Evolutionary conservation across 495 filamentous ascomycete species (phyloP).

Genomic region (Talaromyces trachyspermus): DNA sequence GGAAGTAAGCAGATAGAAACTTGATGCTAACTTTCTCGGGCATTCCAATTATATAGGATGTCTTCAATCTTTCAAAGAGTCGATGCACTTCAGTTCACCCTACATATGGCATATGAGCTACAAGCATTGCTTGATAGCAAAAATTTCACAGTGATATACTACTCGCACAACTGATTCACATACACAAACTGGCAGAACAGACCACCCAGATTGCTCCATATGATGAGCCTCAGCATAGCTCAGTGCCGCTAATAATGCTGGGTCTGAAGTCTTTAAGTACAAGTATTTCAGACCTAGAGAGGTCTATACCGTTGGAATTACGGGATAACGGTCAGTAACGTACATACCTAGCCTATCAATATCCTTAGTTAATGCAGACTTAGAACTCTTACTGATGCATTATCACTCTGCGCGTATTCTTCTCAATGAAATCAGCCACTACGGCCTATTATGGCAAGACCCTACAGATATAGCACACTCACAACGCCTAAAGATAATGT

Average conservation of each 20-base stretch:
- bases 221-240: background rate
- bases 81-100: background rate
- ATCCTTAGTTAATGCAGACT: background rate
- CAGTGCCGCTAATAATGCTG: background rate
- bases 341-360: background rate
- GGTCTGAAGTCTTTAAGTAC: background rate
- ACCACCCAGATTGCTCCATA: background rate
- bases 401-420: background rate
- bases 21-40: background rate
- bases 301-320: background rate
- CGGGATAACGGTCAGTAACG: background rate
- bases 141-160: background rate
- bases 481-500: background rate
- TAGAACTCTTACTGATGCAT: background rate
- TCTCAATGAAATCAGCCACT: background rate
- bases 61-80: background rate
- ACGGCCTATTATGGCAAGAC: background rate
- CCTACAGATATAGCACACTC: background rate
- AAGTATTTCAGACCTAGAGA: background rate
- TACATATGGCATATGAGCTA: background rate
- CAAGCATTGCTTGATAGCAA: background rate
- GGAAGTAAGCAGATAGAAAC: background rate
- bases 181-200: background rate
- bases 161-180: background rate
- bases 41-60: background rate